Evolutionary conservation across 331 rosid genomes (phyloP).

Genomic region (Spiraea crenata): DNA sequence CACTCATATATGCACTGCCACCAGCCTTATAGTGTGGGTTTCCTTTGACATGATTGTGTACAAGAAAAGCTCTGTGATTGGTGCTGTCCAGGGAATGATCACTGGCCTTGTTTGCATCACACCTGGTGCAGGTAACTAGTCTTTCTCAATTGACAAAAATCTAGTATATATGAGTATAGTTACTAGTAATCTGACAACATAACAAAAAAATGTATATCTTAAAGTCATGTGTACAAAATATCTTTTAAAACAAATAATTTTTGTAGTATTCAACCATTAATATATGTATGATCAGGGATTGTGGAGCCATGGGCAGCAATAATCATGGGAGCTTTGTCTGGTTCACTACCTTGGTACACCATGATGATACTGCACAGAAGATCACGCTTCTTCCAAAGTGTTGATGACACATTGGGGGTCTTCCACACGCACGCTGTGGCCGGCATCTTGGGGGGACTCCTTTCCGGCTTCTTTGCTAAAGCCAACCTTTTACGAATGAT

Average conservation of each 20-base stretch:
- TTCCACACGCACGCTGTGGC: slow-evolving; percentile 78
- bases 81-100: slow-evolving; percentile 80
- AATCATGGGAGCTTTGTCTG: slow-evolving; percentile 45
- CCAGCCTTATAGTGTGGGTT: slow-evolving; percentile 73
- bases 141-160: not conserved
- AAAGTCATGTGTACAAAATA: not conserved
- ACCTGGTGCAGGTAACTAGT: slow-evolving; percentile 64
- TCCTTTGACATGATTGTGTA: slow-evolving; percentile 58
- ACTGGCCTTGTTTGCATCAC: slow-evolving; percentile 84
- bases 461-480: slow-evolving; percentile 61
- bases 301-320: slow-evolving; percentile 46
- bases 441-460: slow-evolving; percentile 55
- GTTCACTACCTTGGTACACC: slow-evolving; percentile 69
- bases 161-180: not conserved
- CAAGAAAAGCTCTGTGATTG: slow-evolving; percentile 60
- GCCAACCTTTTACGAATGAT: slow-evolving; percentile 42
- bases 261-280: slow-evolving; percentile 5
- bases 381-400: slow-evolving; percentile 45
- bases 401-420: slow-evolving; percentile 71
- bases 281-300: slow-evolving; percentile 31
- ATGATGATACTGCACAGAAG: slow-evolving; percentile 67
- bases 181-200: not conserved
- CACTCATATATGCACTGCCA: slow-evolving; percentile 71
- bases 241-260: not conserved
- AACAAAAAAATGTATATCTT: not conserved